Evolutionary conservation across 768 basidiomycete genomes (phyloP).

Genomic region (Kwoniella dejecticola): DNA sequence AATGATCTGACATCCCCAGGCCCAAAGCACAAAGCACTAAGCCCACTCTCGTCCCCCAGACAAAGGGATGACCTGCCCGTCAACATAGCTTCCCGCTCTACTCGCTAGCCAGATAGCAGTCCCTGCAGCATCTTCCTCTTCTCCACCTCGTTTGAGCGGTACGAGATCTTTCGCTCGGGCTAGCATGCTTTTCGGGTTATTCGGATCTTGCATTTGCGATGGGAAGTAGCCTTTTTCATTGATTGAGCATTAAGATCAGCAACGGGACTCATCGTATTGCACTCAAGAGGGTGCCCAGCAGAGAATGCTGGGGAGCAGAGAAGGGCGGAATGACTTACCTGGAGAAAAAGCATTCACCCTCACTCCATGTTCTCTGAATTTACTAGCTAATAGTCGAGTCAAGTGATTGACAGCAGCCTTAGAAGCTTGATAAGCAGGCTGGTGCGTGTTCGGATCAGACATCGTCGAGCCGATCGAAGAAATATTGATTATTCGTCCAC

Average conservation of each 20-base stretch:
- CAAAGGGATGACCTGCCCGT: constrained; percentile 23
- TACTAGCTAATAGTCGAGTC: constrained; percentile 31
- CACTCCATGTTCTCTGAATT: constrained; percentile 30
- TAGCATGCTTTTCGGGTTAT: constrained; percentile 26
- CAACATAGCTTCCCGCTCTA: constrained; percentile 32
- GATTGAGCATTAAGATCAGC: no score
- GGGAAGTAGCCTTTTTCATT: constrained; percentile 23
- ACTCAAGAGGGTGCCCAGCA: no score
- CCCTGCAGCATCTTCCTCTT: constrained; percentile 29
- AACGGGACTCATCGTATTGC: no score
- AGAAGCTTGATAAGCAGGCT: constrained; percentile 37
- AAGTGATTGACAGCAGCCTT: constrained; percentile 34
- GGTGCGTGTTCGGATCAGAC: constrained; percentile 27
- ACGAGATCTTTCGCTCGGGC: constrained; percentile 30
- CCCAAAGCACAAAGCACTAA: background rate
- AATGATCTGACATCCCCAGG: no score
- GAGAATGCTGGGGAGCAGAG: no score
- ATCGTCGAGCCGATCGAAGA: constrained; percentile 34
- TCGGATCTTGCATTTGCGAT: constrained; percentile 32
- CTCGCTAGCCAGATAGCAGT: constrained; percentile 32
- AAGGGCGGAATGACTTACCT: no score
- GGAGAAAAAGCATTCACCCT: constrained; percentile 38
- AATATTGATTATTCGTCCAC: constrained; percentile 35
- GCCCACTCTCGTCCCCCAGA: constrained; percentile 23
- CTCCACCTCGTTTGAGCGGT: constrained; percentile 26